Conservation (phyloP, 345 rosid species). For the Rhizophora mangle region DNA sequence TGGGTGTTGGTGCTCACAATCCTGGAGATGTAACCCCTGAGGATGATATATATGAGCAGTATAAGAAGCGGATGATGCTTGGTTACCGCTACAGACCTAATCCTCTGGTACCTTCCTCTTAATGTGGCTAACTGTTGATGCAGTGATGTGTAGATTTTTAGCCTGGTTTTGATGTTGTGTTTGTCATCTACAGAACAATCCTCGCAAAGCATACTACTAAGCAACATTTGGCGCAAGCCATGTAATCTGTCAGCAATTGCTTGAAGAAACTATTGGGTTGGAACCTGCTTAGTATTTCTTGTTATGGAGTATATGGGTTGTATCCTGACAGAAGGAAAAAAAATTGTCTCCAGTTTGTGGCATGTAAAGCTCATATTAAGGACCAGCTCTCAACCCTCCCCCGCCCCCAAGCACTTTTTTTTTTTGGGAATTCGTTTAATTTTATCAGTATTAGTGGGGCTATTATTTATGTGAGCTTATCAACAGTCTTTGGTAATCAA, state of each 20-base stretch:
- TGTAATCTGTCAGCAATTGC: background rate
- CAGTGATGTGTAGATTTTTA: background rate
- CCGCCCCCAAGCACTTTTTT: too few relatives aligned
- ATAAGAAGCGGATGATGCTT: slow-evolving; percentile 99
- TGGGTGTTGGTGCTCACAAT: slow-evolving; percentile 92
- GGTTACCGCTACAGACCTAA: slow-evolving; percentile 94
- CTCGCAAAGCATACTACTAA: slow-evolving; percentile 69
- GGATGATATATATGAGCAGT: slow-evolving; percentile 97
- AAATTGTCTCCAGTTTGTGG: too few relatives aligned
- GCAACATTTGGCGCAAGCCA: background rate
- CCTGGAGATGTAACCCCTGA: slow-evolving; percentile 92
- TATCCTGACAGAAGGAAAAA: background rate
- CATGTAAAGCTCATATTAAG: too few relatives aligned
- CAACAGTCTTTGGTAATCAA: too few relatives aligned
- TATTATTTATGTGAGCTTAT: too few relatives aligned
- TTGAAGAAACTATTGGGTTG: slow-evolving; percentile 7
- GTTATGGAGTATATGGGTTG: background rate
- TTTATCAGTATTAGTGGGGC: too few relatives aligned
- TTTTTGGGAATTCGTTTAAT: too few relatives aligned
- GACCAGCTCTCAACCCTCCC: too few relatives aligned
- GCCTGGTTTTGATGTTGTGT: slow-evolving; percentile 2
- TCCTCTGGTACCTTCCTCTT: slow-evolving; percentile 60
- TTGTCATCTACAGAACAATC: slow-evolving; percentile 51
- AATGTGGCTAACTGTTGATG: background rate
- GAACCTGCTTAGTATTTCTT: background rate